Percentiles rank a stretch among this genome's conserved stretches.
phyloP scores from a whole-genome alignment of 2,329 filamentous ascomycete genomes.

The Aureobasidium sp. region DNA sequence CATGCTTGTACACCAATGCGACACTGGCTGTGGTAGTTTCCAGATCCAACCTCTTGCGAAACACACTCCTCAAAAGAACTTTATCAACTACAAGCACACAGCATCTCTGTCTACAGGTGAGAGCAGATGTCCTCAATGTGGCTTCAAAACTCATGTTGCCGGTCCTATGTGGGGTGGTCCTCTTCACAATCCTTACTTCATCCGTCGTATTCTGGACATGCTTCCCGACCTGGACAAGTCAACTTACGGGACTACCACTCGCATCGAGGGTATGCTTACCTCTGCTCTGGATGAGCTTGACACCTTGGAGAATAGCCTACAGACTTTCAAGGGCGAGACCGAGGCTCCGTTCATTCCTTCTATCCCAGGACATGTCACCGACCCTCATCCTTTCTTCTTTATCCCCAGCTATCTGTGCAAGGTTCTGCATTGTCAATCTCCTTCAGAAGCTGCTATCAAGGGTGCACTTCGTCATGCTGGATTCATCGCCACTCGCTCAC shows the following conservation, averaged over 20 bases:
- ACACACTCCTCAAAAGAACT: slow-evolving; percentile 55
- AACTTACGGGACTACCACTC: slow-evolving; percentile 69
- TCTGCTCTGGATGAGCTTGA: slow-evolving; percentile 72
- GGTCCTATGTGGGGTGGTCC: slow-evolving; percentile 95
- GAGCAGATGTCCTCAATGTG: slow-evolving; percentile 72
- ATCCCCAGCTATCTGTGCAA: slow-evolving; percentile 67
- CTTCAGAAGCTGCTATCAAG: slow-evolving; percentile 69
- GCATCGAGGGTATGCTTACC: slow-evolving; percentile 86
- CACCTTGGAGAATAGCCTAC: slow-evolving; percentile 17
- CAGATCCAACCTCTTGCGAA: slow-evolving; percentile 70
- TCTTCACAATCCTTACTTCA: slow-evolving; percentile 76
- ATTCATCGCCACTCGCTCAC: slow-evolving; percentile 76
- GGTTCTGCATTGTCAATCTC: slow-evolving; percentile 70
- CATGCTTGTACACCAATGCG: slow-evolving; percentile 89
- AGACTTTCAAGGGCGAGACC: background rate
- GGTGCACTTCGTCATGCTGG: slow-evolving; percentile 76
- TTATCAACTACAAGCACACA: slow-evolving; percentile 66
- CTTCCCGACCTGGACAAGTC: slow-evolving; percentile 60
- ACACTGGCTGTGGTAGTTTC: slow-evolving; percentile 87
- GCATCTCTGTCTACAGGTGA: slow-evolving; percentile 61
- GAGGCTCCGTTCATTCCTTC: slow-evolving; percentile 34
- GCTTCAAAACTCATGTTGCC: slow-evolving; percentile 74
- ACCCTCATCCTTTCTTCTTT: slow-evolving; percentile 81
- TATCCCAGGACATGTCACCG: slow-evolving; percentile 56
- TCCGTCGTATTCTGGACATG: slow-evolving; percentile 68